Evolutionary conservation across 176 grass and related monocot species (phyloP).

Genomic region (Leersia perrieri): DNA sequence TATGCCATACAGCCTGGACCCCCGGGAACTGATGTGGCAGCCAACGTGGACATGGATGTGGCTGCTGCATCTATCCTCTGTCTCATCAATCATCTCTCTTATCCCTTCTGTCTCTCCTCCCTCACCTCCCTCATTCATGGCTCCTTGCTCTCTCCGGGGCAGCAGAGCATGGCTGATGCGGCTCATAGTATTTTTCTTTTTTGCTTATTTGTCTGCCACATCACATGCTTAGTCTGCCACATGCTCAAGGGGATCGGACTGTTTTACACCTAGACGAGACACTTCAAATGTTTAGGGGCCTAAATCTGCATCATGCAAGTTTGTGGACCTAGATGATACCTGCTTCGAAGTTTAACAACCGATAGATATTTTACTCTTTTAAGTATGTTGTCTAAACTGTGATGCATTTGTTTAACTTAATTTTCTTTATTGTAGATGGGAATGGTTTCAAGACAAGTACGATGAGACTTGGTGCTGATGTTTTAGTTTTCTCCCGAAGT

Average conservation of each 20-base stretch:
- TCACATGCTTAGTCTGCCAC: not conserved
- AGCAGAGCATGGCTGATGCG: not conserved
- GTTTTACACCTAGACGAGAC: not conserved
- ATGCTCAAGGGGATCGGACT: not conserved
- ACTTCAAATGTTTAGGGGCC: not conserved
- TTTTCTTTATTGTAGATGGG: slow-evolving; percentile 60
- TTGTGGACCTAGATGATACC: not conserved
- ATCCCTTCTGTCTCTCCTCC: not conserved
- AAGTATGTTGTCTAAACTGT: slow-evolving; percentile 15
- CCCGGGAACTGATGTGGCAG: not conserved
- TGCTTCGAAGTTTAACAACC: not conserved
- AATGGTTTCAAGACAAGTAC: slow-evolving; percentile 99
- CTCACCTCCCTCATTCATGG: not conserved
- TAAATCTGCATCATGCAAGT: not conserved
- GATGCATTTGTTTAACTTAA: slow-evolving; percentile 34
- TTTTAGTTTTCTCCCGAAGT: slow-evolving; percentile 89
- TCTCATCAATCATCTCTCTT: not conserved
- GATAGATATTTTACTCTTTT: not conserved
- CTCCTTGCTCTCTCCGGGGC: not conserved
- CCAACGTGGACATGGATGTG: not conserved
- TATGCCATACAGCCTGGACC: not conserved
- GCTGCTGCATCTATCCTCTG: not conserved
- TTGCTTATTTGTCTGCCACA: not conserved
- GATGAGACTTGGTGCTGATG: slow-evolving; percentile 98
- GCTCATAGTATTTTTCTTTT: not conserved